Percentiles rank a stretch among this genome's conserved stretches.
These are phyloP conservation scores for Purshia tridentata DNA, from an alignment of 306 rosid genomes.

Conservation along the genomic window DNA sequence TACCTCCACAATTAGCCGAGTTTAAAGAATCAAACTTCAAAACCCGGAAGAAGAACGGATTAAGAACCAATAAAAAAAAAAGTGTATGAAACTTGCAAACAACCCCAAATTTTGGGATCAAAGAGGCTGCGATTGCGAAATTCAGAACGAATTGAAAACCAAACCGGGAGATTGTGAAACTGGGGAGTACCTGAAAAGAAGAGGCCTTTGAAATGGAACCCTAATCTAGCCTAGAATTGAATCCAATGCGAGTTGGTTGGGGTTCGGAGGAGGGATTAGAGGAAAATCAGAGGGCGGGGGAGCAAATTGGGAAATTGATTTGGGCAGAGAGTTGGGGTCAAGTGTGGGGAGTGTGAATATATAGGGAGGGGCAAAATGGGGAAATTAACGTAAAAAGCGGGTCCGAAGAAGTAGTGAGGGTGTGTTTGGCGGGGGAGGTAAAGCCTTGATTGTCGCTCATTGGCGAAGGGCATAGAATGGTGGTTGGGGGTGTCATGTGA, in stretches of 20 bases:
- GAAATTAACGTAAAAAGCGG: not conserved
- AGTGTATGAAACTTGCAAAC: too few relatives aligned
- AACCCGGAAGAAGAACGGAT: not conserved
- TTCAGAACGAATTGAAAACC: not conserved
- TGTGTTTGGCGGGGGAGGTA: not conserved
- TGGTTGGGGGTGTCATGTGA: not conserved
- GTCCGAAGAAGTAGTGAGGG: not conserved
- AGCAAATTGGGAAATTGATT: not conserved
- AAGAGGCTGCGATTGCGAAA: not conserved
- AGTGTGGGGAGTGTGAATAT: not conserved
- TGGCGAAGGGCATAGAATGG: not conserved
- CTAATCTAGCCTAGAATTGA: not conserved
- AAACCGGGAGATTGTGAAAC: not conserved
- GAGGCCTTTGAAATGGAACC: slow-evolving; percentile 5
- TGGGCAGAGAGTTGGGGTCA: not conserved
- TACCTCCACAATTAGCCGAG: not conserved
- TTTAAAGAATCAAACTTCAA: not conserved
- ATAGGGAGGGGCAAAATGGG: slow-evolving; percentile 8
- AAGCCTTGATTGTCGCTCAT: not conserved
- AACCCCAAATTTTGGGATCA: slow-evolving; percentile 8
- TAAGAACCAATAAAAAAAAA: not conserved
- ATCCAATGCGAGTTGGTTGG: not conserved
- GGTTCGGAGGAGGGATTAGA: not conserved
- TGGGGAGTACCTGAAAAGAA: not conserved
- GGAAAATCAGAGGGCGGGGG: not conserved